Percentiles rank a stretch among this genome's conserved stretches.
phyloP scores from a whole-genome alignment of 2,329 filamentous ascomycete species.

The Lasiodiplodia citricola region DNA sequence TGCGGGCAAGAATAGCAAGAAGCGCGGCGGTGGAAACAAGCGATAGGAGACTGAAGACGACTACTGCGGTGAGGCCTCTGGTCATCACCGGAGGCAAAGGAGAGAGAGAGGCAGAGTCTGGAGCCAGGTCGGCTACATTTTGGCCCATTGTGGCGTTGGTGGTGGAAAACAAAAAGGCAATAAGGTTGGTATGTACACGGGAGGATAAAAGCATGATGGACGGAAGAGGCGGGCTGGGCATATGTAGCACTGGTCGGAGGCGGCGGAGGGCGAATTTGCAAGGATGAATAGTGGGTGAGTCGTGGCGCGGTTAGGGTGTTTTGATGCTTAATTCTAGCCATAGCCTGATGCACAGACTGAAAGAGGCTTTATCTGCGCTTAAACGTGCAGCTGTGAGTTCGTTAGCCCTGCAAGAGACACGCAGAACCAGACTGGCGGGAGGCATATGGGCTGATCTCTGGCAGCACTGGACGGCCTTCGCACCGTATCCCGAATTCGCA shows the following conservation, averaged over 20 bases:
- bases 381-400: background rate
- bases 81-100: slow-evolving; percentile 42
- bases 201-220: background rate
- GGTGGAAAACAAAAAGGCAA: background rate
- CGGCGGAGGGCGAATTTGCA: background rate
- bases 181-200: background rate
- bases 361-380: background rate
- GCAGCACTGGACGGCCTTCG: background rate
- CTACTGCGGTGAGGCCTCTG: slow-evolving; percentile 53
- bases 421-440: background rate
- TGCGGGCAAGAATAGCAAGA: slow-evolving; percentile 52
- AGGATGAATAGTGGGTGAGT: background rate
- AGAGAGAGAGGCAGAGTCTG: slow-evolving; percentile 37
- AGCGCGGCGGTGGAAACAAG: slow-evolving; percentile 52
- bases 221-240: slow-evolving; percentile 13
- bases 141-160: background rate
- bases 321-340: slow-evolving; percentile 3
- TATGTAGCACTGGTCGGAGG: slow-evolving; percentile 10
- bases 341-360: background rate
- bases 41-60: slow-evolving; percentile 54
- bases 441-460: no score
- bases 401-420: background rate
- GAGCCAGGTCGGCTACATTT: background rate
- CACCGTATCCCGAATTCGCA: no score
- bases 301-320: background rate